Percentiles rank a stretch among this genome's conserved stretches.
phyloP scores from a whole-genome alignment of 1,139 yeast genomes.

The Hyphopichia burtonii region DNA sequence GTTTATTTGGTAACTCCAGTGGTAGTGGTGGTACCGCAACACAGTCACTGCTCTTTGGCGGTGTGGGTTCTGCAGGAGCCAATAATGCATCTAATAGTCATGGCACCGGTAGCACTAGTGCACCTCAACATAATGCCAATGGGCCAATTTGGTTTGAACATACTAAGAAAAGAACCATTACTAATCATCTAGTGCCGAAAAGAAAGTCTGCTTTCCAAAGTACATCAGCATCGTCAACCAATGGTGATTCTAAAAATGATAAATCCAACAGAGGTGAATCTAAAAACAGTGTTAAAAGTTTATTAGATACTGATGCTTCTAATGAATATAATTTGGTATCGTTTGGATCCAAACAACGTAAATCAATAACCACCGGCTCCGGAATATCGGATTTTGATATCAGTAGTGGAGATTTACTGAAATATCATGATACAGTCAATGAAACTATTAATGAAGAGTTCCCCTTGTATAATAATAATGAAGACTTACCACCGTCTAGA shows the following conservation, averaged over 20 bases:
- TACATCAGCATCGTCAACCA: conserved; percentile 1
- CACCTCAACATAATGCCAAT: neutral
- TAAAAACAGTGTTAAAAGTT: conserved; percentile 8
- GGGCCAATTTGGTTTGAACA: conserved; percentile 47
- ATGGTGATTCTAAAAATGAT: neutral
- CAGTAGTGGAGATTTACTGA: conserved; percentile 25
- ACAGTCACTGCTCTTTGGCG: neutral
- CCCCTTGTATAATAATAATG: conserved; percentile 23
- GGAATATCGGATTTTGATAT: conserved; percentile 20
- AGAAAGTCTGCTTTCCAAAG: conserved; percentile 45
- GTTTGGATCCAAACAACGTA: conserved; percentile 37
- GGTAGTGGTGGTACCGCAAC: neutral
- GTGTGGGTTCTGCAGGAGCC: neutral
- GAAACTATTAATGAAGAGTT: conserved; percentile 31
- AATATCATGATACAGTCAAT: conserved; percentile 30
- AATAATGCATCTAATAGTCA: neutral
- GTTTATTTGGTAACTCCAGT: neutral
- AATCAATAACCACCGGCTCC: conserved; percentile 14
- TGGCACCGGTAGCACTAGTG: neutral
- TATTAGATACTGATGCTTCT: conserved; percentile 13
- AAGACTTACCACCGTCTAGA: conserved; percentile 58
- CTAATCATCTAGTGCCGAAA: conserved; percentile 51
- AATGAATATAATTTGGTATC: conserved; percentile 39
- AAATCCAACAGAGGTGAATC: conserved; percentile 6
- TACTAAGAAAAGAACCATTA: conserved; percentile 57